Conservation (phyloP, 1,284 basidiomycete species). For the Singerocomus rubriflavus region DNA sequence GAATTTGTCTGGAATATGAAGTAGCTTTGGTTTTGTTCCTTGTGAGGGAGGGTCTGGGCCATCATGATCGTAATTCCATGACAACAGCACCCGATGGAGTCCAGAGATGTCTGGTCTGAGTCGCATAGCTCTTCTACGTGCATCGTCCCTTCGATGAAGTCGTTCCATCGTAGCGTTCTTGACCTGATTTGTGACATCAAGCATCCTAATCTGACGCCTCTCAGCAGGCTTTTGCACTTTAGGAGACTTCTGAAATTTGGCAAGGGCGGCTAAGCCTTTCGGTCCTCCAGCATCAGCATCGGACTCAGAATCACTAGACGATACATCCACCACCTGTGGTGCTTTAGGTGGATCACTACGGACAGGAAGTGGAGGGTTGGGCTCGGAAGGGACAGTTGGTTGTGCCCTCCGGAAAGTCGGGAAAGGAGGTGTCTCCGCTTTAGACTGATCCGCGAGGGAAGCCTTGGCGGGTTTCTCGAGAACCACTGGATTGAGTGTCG, state of each 20-base stretch:
- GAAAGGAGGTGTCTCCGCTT: conserved; percentile 30
- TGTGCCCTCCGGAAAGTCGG: conserved; percentile 37
- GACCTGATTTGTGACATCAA: conserved; percentile 52
- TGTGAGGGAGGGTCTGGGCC: conserved; percentile 57
- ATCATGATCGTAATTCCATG: conserved; percentile 81
- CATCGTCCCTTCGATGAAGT: conserved; percentile 56
- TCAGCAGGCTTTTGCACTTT: conserved; percentile 54
- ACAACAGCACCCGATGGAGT: conserved; percentile 79
- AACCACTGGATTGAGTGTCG: conserved; percentile 14
- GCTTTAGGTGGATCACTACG: conserved; percentile 27
- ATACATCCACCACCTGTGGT: conserved; percentile 28
- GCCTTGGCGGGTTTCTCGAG: conserved; percentile 21
- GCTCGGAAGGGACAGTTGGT: conserved; percentile 13
- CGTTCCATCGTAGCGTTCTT: conserved; percentile 47
- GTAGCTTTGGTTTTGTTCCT: conserved; percentile 36
- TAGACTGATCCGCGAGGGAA: conserved; percentile 36
- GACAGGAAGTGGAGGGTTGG: conserved; percentile 13
- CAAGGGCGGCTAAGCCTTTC: conserved; percentile 57
- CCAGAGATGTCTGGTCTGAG: conserved; percentile 80
- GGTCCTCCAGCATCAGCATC: conserved; percentile 43
- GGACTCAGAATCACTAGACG: conserved; percentile 47
- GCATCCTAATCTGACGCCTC: conserved; percentile 67
- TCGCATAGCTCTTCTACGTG: conserved; percentile 63
- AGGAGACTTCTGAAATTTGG: conserved; percentile 59
- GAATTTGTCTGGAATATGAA: conserved; percentile 67